phyloP scores from a whole-genome alignment of 371 early-diverging fungal genomes.

The Mucor circinelloides region DNA sequence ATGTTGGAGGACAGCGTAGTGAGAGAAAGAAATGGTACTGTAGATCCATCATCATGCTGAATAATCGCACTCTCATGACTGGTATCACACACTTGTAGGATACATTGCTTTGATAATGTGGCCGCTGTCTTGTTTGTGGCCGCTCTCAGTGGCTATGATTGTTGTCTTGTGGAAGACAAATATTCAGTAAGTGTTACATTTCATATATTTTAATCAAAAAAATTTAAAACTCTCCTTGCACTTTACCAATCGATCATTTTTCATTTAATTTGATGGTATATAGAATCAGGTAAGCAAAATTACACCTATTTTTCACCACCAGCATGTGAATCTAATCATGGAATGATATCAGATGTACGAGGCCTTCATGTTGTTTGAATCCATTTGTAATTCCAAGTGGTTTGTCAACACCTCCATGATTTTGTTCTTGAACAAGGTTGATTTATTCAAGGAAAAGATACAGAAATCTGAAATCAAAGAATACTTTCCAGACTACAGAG shows the following conservation, averaged over 20 bases:
- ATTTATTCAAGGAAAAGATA: slow-evolving; percentile 88
- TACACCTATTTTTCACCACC: not conserved
- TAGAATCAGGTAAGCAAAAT: slow-evolving; percentile 39
- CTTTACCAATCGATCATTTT: not conserved
- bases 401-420: slow-evolving; percentile 90
- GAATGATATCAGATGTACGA: slow-evolving; percentile 70
- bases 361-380: slow-evolving; percentile 88
- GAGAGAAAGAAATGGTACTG: slow-evolving; percentile 88
- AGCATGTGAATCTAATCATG: not conserved
- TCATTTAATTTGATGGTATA: slow-evolving; percentile 2
- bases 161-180: slow-evolving; percentile 92
- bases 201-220: not conserved
- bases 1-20: slow-evolving; percentile 94
- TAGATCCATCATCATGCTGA: not conserved
- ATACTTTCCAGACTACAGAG: slow-evolving; percentile 88
- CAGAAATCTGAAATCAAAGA: slow-evolving; percentile 66
- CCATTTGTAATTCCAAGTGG: slow-evolving; percentile 92
- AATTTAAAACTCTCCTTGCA: not conserved
- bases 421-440: slow-evolving; percentile 94
- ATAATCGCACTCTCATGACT: not conserved
- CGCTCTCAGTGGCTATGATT: slow-evolving; percentile 93
- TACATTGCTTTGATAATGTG: slow-evolving; percentile 94
- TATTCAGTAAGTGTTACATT: slow-evolving; percentile 68
- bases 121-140: slow-evolving; percentile 93
- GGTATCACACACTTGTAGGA: slow-evolving; percentile 39